These are phyloP conservation scores for Senna tora DNA, from an alignment of 306 rosid species.

Conservation along the genomic window DNA sequence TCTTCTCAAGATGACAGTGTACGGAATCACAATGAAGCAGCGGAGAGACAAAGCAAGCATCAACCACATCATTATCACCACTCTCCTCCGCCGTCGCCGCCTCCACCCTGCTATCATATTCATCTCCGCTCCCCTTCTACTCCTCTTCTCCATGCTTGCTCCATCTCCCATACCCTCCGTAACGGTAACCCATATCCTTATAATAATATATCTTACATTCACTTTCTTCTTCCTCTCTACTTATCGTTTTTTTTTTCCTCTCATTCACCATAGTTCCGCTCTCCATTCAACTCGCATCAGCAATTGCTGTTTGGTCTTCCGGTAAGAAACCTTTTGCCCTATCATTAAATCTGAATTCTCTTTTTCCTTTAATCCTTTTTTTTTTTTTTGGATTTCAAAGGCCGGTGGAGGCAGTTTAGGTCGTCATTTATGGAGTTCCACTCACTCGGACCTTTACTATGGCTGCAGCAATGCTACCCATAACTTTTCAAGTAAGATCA, in stretches of 20 bases:
- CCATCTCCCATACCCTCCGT: constrained; percentile 35
- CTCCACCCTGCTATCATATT: constrained; percentile 57
- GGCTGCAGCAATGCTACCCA: constrained; percentile 68
- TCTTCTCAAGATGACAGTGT: constrained; percentile 18
- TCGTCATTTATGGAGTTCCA: constrained; percentile 70
- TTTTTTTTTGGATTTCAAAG: constrained; percentile 36
- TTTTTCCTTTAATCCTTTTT: constrained; percentile 3
- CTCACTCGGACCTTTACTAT: constrained; percentile 45
- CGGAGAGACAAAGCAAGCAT: constrained; percentile 23
- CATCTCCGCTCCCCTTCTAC: constrained; percentile 54
- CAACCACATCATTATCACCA: constrained; percentile 33
- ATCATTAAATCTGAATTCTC: background rate
- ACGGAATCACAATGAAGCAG: constrained; percentile 41
- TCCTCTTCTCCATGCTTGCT: constrained; percentile 51
- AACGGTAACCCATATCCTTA: background rate
- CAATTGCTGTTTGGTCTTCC: constrained; percentile 44
- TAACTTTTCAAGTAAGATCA: constrained; percentile 56
- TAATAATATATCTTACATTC: background rate
- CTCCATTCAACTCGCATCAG: constrained; percentile 30
- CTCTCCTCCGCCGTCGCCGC: constrained; percentile 45
- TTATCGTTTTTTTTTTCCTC: background rate
- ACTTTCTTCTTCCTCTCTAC: background rate
- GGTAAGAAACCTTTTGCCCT: constrained; percentile 24
- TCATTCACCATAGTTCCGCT: constrained; percentile 38
- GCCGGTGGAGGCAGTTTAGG: constrained; percentile 49